Base-by-base conservation (phyloP, 306 rosid genomes). In the Quercus mongolica region DNA sequence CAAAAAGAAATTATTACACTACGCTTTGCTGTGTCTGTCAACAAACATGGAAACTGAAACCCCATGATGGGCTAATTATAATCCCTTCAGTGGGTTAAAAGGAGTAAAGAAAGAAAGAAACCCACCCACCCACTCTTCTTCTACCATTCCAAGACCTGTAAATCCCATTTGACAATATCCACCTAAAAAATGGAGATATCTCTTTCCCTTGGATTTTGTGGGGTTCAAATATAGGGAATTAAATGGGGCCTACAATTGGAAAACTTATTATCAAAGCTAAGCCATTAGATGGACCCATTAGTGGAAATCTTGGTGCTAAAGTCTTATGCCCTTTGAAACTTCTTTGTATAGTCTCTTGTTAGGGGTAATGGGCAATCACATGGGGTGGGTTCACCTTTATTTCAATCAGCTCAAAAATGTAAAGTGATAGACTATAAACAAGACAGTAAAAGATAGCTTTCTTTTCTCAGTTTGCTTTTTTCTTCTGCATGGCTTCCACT, bases 181-280 rank as follows among this genome's bases (percentile, higher is more conserved):
- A 73, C 94, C 87, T 81, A 65, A 87, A 89, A 85, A 80, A 79
- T 82, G 61, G 84, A 76, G 79, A 86, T 85, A 87, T 92, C 90
- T 92, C 93, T 90, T 89, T 92, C 94, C 87, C 80, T 81, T 79
- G 85, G 97, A 92, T 92, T 87, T 92, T 89, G 94, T 90, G 93
- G 96, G 93, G 90, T 79, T 82, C 77, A 79, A 61, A 76, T 75
- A 85, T 64, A 83, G 77, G 82, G 35, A 80, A 77, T 88, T 72
- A 54, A 7, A 78, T 72, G 89, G 89, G 93, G 73, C 87, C 76
- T 63, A 83, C 82, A 65, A 20, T 76, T 79, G 77, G 87, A 84
- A 92, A 88, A 86, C 97, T 87, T 90, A 80, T 84, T 85, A 75
- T 79, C 83, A 85, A 90, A 92, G 89, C 75, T 87, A 90, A 81